Percentiles rank a stretch among this genome's conserved stretches.
These are phyloP conservation scores for Neltuma alba DNA, from an alignment of 306 rosid species.

Conservation along the genomic window DNA sequence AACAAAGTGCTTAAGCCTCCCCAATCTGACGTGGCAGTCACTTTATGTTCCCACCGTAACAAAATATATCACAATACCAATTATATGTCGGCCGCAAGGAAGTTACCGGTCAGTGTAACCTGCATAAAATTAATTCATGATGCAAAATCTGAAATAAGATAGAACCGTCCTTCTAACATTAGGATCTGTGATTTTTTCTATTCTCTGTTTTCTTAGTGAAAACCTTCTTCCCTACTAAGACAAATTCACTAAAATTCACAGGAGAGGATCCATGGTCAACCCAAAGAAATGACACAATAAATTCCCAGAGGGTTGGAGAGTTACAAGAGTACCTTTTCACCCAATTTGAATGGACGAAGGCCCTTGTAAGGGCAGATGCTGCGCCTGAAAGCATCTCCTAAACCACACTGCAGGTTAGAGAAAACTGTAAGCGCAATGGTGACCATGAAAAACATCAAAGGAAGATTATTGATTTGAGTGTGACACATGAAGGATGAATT, in stretches of 20 bases:
- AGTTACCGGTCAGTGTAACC: constrained; percentile 68
- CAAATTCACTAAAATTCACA: background rate
- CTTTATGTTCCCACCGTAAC: background rate
- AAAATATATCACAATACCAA: constrained; percentile 8
- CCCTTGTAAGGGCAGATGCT: constrained; percentile 96
- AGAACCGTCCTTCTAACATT: background rate
- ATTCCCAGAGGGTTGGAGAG: background rate
- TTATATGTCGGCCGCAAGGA: constrained; percentile 83
- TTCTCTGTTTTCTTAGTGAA: background rate
- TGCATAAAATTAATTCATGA: constrained; percentile 38
- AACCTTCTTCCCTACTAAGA: background rate
- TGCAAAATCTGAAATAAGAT: background rate
- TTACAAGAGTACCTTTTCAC: constrained; percentile 72
- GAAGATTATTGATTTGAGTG: background rate
- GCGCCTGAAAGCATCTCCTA: constrained; percentile 98
- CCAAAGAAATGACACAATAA: constrained; percentile 18
- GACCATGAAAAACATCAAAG: background rate
- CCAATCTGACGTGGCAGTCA: background rate
- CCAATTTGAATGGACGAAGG: constrained; percentile 84
- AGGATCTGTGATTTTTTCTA: background rate
- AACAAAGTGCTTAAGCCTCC: background rate
- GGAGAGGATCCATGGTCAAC: background rate
- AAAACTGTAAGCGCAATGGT: constrained; percentile 43
- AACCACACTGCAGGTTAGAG: constrained; percentile 81
- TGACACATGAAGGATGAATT: background rate